These are phyloP conservation scores for Cokeromyces recurvatus DNA, from an alignment of 371 early-diverging fungal species.

Conservation along the genomic window DNA sequence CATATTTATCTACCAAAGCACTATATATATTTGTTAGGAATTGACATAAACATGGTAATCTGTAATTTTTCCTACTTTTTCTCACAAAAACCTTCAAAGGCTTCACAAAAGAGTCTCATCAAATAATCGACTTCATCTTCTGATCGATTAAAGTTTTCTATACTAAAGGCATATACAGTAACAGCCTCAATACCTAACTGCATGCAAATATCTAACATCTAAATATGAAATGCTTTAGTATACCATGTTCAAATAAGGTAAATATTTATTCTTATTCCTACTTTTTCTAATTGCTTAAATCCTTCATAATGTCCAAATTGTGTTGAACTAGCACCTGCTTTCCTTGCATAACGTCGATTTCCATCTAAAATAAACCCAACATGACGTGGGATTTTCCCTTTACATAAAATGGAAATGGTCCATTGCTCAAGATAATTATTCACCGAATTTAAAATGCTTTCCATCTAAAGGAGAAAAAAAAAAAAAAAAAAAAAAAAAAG, in stretches of 20 bases:
- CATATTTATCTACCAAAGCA: constrained; percentile 68
- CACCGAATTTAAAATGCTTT: background rate
- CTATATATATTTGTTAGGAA: constrained; percentile 32
- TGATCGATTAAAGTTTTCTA: constrained; percentile 96
- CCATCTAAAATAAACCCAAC: constrained; percentile 99
- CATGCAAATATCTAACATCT: constrained; percentile 88
- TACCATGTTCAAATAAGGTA: no score
- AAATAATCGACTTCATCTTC: constrained; percentile 86
- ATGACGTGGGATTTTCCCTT: constrained; percentile 90
- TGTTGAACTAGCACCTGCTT: constrained; percentile 40
- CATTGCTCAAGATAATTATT: constrained; percentile 13
- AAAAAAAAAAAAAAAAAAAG: background rate
- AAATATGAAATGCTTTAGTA: no score
- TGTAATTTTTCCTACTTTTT: constrained; percentile 74
- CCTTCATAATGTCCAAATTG: constrained; percentile 82
- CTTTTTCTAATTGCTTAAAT: constrained; percentile 70
- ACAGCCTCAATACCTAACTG: constrained; percentile 83
- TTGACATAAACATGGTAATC: no score
- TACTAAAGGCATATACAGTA: constrained; percentile 97
- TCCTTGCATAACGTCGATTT: constrained; percentile 91
- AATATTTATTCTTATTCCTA: no score
- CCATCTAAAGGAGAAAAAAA: background rate
- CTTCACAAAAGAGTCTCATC: constrained; percentile 81
- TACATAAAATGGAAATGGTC: constrained; percentile 45
- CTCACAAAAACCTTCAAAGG: constrained; percentile 68